Conservation (phyloP, 1,284 basidiomycete species). For the Pascua guehoae region DNA sequence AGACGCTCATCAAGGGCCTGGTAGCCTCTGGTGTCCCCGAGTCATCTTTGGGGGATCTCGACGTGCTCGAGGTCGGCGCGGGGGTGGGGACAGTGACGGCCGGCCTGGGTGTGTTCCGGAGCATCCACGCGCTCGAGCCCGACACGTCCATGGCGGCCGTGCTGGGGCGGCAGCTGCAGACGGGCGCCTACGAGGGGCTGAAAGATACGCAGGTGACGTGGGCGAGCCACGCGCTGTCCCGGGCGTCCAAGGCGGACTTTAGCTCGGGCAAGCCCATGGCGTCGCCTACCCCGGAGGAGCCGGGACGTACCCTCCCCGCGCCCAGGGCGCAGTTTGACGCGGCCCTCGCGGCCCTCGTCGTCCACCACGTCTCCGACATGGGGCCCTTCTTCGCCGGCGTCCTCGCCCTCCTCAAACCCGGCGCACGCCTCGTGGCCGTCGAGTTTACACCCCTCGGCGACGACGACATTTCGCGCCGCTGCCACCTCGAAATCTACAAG, state of each 20-base stretch:
- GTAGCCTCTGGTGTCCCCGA: constrained; percentile 13
- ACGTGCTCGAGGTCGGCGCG: constrained; percentile 37
- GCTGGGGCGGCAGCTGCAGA: constrained; percentile 13
- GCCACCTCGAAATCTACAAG: constrained; percentile 5
- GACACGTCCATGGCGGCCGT: constrained; percentile 31
- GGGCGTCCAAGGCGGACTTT: constrained; percentile 12
- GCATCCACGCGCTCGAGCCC: constrained; percentile 36
- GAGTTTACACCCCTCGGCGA: constrained; percentile 24
- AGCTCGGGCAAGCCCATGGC: constrained; percentile 7
- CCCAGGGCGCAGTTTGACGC: constrained; percentile 28
- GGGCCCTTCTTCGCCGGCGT: constrained; percentile 27
- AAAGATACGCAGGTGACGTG: constrained; percentile 5
- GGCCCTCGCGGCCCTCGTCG: constrained; percentile 31
- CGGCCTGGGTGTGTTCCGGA: constrained; percentile 24
- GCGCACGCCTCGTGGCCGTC: constrained; percentile 32
- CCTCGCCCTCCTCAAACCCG: constrained; percentile 19
- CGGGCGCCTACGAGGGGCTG: not conserved
- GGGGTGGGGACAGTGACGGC: constrained; percentile 37
- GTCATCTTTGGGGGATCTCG: constrained; percentile 3
- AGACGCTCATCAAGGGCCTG: constrained; percentile 21
- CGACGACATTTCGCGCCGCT: constrained; percentile 3
- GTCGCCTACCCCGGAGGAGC: constrained; percentile 18
- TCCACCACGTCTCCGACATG: constrained; percentile 39
- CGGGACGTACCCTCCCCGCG: constrained; percentile 15
- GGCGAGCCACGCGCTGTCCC: constrained; percentile 23